These are phyloP conservation scores for Cyberlindnera japonica DNA, from an alignment of 805 yeast species.

Conservation along the genomic window DNA sequence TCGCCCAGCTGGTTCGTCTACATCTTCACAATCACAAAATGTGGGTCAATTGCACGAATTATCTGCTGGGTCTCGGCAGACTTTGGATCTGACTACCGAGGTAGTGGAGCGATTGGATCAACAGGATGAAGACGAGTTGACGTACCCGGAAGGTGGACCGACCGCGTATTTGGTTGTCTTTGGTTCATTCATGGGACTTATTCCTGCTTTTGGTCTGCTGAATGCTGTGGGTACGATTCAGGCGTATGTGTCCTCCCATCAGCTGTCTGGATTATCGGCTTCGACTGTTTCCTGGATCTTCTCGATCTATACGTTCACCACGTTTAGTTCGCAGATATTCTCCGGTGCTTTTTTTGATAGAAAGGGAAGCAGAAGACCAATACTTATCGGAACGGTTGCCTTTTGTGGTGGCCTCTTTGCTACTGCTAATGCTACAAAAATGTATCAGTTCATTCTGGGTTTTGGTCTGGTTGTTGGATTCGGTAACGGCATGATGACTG, in stretches of 20 bases:
- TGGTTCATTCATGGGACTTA: conserved; percentile 56
- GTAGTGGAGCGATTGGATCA: not conserved
- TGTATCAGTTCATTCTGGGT: conserved; percentile 58
- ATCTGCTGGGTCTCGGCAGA: not conserved
- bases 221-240: conserved; percentile 62
- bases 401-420: conserved; percentile 47
- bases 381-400: conserved; percentile 39
- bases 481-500: conserved; percentile 54
- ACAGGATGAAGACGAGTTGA: conserved; percentile 17
- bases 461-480: conserved; percentile 52
- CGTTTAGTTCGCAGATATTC: conserved; percentile 45
- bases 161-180: conserved; percentile 51
- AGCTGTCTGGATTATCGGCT: conserved; percentile 41
- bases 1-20: too few relatives aligned
- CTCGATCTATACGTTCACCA: conserved; percentile 48
- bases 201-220: conserved; percentile 51
- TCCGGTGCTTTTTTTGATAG: conserved; percentile 57
- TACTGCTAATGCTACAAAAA: conserved; percentile 43
- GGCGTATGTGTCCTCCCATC: conserved; percentile 53
- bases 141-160: conserved; percentile 57
- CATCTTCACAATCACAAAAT: too few relatives aligned
- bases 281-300: conserved; percentile 62
- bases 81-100: not conserved
- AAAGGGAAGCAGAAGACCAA: conserved; percentile 42
- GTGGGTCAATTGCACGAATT: too few relatives aligned